phyloP scores from a whole-genome alignment of 83 land plant species.

The Picea abies region DNA sequence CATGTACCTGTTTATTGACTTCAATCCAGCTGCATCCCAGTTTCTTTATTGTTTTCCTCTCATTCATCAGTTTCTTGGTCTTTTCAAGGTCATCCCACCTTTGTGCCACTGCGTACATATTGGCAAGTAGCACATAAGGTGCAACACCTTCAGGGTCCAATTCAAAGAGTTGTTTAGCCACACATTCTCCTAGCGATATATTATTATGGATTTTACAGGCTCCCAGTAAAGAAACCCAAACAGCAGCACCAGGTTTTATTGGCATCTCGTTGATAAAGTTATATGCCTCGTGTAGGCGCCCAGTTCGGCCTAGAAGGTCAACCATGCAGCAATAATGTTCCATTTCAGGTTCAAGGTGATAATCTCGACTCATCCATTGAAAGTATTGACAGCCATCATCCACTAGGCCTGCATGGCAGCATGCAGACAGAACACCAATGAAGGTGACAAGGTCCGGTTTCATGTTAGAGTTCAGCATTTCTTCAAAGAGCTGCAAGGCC shows the following conservation, averaged over 20 bases:
- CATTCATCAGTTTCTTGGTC: not conserved
- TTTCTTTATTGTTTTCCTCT: not conserved
- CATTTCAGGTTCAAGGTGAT: not conserved
- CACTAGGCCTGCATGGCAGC: conserved; percentile 7
- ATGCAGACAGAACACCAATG: conserved; percentile 10
- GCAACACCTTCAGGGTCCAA: not conserved
- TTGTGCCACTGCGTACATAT: no score
- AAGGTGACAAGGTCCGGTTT: not conserved
- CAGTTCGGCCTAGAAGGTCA: conserved; percentile 10
- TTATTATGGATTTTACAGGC: not conserved
- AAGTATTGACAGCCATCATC: conserved; percentile 8
- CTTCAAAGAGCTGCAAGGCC: conserved; percentile 3
- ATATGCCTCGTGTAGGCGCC: not conserved
- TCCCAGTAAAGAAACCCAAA: not conserved
- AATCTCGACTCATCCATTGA: not conserved
- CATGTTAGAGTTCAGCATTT: not conserved
- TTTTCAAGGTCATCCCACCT: not conserved
- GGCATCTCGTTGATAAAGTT: conserved; percentile 2
- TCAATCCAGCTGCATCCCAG: not conserved
- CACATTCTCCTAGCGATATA: not conserved
- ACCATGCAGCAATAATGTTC: conserved; percentile 6
- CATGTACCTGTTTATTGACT: not conserved
- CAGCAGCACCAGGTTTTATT: not conserved
- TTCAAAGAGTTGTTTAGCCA: not conserved
- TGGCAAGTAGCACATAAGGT: not conserved